Conservation (phyloP, 768 basidiomycete genomes). For the Tulasnella sp. region DNA sequence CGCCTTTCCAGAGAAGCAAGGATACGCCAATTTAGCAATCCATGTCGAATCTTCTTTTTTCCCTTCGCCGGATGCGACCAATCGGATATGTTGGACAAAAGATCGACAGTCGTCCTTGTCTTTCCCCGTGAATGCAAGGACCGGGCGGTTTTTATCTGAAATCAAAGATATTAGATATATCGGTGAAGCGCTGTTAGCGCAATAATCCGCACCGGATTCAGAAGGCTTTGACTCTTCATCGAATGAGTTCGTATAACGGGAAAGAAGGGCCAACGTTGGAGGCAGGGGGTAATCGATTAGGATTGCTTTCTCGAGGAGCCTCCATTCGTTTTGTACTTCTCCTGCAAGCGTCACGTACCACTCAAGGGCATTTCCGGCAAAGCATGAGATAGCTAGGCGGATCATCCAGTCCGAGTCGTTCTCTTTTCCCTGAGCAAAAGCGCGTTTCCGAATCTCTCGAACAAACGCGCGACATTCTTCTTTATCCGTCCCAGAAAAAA, state of each 20-base stretch:
- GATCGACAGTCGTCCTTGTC: not conserved
- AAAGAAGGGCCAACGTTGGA: no score
- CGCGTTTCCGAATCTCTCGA: not conserved
- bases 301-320: not conserved
- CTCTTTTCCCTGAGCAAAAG: not conserved
- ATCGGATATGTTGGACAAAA: not conserved
- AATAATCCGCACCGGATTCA: no score
- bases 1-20: not conserved
- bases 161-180: not conserved
- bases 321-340: constrained; percentile 5
- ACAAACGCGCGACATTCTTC: not conserved
- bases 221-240: no score
- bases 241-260: no score
- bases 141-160: not conserved
- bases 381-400: not conserved
- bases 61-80: not conserved
- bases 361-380: not conserved
- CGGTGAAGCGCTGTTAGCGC: no score
- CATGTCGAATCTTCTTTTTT: not conserved
- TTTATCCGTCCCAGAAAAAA: not conserved
- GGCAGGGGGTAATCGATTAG: not conserved
- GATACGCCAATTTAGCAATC: not conserved
- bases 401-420: not conserved
- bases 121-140: not conserved
- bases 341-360: not conserved